Base-by-base conservation (phyloP, 805 yeast genomes). In the Hanseniaspora hatyaiensis region DNA sequence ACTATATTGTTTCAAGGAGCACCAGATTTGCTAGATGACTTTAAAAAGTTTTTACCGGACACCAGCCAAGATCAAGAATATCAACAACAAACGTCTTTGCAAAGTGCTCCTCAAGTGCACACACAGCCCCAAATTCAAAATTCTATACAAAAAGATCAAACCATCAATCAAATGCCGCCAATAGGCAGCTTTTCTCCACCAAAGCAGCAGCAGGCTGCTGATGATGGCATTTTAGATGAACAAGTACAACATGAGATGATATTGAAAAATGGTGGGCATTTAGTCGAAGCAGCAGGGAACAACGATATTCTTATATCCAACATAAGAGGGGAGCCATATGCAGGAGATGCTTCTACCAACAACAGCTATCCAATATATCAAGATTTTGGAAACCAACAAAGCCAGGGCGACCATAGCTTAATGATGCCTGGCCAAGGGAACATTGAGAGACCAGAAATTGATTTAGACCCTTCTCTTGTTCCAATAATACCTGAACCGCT, bases 31-130 rank as follows among this genome's bases (percentile, higher is more conserved):
- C 68, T 92, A 52, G 95, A 87, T 55, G 98, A 94, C 60, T 92
- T 92, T 66, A 87, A 88, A 62, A 88, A 87, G 62, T 92, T 92
- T 62, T 72, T 92, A 63, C 98, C 98, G 2, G 97, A 89, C 57
- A 56, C 65, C 2, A 45, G 26, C 4, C 53, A 62, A 23, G 49
- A 52, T 39, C 41, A 38, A 40, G 45, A 29, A 29, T 36, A 33
- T 11, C 42, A 44, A 28, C 50, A 40, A 24, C 47, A 40, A 24
- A 33, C 26, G 13, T 37, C 15, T 15, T 39, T 46, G 20, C 49
- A 47, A 41, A 32, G 40, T 24, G 42, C 50, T 20, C 40, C 50
- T n/a, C 26, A 18, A 20, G 28, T 33, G 15, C 52, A 41, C 20
- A 38, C 38, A 30, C 57, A 40, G 23, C 52, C 50, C 32, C 56